Percentiles rank a stretch among this genome's conserved stretches.
Evolutionary conservation across 2,329 filamentous ascomycete species (phyloP).

Genomic region (Penicillium sp.): DNA sequence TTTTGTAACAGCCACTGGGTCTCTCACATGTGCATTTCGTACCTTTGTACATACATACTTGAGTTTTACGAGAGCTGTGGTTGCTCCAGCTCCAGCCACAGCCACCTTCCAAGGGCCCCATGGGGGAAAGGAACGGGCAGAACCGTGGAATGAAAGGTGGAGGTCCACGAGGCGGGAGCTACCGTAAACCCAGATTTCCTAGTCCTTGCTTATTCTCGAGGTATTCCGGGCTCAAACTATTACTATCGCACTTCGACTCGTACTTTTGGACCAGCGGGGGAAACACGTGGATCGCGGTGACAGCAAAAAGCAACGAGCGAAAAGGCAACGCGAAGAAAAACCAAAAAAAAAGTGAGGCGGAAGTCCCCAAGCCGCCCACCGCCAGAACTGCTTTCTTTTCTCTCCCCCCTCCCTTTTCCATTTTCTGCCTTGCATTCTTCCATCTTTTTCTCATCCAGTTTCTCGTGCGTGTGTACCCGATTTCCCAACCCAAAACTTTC

Average conservation of each 20-base stretch:
- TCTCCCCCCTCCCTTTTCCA: constrained; percentile 14
- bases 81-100: too few species aligned
- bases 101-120: too few species aligned
- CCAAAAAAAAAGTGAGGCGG: constrained; percentile 29
- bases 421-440: constrained; percentile 11
- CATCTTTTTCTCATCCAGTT: not conserved
- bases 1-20: not conserved
- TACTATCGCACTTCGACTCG: too few species aligned
- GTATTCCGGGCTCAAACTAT: too few species aligned
- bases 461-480: constrained; percentile 9
- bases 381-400: constrained; percentile 24
- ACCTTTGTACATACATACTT: not conserved
- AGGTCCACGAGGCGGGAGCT: constrained; percentile 26
- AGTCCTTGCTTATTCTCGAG: constrained; percentile 1
- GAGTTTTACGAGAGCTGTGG: too few species aligned
- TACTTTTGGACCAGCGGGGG: constrained; percentile 6
- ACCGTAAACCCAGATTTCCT: constrained; percentile 4
- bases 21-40: not conserved
- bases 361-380: constrained; percentile 22
- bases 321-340: not conserved
- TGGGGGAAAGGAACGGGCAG: constrained; percentile 15
- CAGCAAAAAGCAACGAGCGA: not conserved
- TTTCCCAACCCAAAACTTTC: constrained; percentile 6
- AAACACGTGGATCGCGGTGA: constrained; percentile 25
- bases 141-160: constrained; percentile 33